Evolutionary conservation across 1,284 basidiomycete species (phyloP).

Genomic region (Pascua guehoae): DNA sequence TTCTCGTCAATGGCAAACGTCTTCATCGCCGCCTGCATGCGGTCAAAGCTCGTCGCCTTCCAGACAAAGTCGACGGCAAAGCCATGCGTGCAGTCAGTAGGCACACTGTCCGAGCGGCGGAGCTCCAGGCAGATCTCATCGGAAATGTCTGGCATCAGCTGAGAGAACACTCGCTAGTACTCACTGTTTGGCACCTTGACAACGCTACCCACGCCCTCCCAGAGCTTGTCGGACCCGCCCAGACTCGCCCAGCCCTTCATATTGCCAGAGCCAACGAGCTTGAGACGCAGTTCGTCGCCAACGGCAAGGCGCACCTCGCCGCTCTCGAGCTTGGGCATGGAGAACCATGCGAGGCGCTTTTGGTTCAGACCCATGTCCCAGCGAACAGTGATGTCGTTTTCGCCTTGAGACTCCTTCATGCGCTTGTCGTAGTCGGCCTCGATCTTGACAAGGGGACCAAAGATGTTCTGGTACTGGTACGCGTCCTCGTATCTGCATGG

Average conservation of each 20-base stretch:
- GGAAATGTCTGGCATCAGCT: constrained; percentile 68
- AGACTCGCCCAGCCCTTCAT: constrained; percentile 55
- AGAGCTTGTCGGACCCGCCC: constrained; percentile 47
- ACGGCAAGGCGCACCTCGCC: constrained; percentile 96
- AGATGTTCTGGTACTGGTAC: constrained; percentile 99
- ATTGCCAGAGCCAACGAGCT: constrained; percentile 71
- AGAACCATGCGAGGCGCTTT: constrained; percentile 95
- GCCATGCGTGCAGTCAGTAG: constrained; percentile 87
- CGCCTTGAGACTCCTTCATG: constrained; percentile 96
- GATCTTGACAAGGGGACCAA: constrained; percentile 97
- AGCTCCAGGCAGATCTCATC: constrained; percentile 97
- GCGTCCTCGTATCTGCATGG: constrained; percentile 80
- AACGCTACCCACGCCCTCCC: constrained; percentile 97
- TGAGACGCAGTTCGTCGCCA: constrained; percentile 88
- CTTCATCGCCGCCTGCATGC: constrained; percentile 99
- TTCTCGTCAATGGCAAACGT: constrained; percentile 99
- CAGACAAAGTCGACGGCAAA: constrained; percentile 98
- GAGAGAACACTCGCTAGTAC: constrained; percentile 17
- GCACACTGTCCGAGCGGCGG: constrained; percentile 86
- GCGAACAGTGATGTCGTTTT: constrained; percentile 89
- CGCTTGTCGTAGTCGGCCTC: constrained; percentile 99
- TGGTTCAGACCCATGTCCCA: constrained; percentile 99
- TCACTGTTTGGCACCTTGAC: constrained; percentile 99
- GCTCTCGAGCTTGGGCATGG: constrained; percentile 92
- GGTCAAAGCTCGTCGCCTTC: constrained; percentile 98